Evolutionary conservation across 768 basidiomycete species (phyloP).

Genomic region (Kwoniella europaea): DNA sequence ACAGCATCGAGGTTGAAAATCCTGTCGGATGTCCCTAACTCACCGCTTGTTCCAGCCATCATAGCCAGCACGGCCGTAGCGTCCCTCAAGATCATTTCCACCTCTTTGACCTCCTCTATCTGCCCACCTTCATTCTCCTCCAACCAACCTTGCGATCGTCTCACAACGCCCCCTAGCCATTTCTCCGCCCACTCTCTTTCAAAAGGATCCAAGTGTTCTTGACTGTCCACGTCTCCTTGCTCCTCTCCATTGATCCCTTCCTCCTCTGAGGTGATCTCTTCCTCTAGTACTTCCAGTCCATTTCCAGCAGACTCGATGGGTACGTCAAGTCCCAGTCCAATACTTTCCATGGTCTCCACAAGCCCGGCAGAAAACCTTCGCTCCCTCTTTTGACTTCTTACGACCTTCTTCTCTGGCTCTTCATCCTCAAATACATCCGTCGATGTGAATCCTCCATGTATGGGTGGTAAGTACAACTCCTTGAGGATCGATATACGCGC

Average conservation of each 20-base stretch:
- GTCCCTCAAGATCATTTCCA: slow-evolving; percentile 50
- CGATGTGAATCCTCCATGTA: slow-evolving; percentile 45
- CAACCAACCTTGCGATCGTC: slow-evolving; percentile 50
- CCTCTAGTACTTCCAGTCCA: background rate
- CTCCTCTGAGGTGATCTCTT: slow-evolving; percentile 6
- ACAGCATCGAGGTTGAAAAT: too few relatives aligned
- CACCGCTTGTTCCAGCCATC: slow-evolving; percentile 56
- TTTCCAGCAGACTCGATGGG: background rate
- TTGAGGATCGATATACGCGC: slow-evolving; percentile 42
- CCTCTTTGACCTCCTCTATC: slow-evolving; percentile 23
- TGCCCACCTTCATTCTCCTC: slow-evolving; percentile 39
- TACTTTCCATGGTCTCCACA: slow-evolving; percentile 32
- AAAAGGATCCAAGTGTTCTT: slow-evolving; percentile 49
- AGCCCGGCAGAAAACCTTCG: slow-evolving; percentile 29
- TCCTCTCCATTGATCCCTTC: slow-evolving; percentile 18
- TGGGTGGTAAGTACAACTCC: slow-evolving; percentile 49
- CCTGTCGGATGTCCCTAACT: slow-evolving; percentile 2
- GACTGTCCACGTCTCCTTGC: slow-evolving; percentile 16
- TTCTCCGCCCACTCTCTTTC: slow-evolving; percentile 57
- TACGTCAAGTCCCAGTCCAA: slow-evolving; percentile 35
- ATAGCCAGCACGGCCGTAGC: slow-evolving; percentile 54
- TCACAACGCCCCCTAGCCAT: slow-evolving; percentile 53
- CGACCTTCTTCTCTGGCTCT: background rate
- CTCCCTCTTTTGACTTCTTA: slow-evolving; percentile 21
- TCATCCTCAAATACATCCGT: slow-evolving; percentile 28